A percentile compares a stretch with the other conserved stretches of the same genome.
These are phyloP conservation scores for Coemansia sp. DNA, from an alignment of 192 early-diverging fungal genomes.

Conservation along the genomic window DNA sequence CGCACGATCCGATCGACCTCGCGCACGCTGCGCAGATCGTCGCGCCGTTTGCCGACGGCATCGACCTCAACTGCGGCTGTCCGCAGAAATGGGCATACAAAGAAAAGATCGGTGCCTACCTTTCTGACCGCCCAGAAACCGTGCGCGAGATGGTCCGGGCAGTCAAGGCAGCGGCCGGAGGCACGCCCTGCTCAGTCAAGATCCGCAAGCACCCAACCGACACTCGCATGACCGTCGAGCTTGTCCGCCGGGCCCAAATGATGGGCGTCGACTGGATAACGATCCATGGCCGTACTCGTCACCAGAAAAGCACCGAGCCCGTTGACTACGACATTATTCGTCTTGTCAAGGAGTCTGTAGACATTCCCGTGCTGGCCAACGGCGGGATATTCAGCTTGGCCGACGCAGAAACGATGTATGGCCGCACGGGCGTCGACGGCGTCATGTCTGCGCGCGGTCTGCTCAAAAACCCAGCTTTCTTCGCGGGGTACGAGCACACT, in stretches of 20 bases:
- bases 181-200: conserved; percentile 81
- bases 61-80: conserved; percentile 91
- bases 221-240: conserved; percentile 71
- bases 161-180: conserved; percentile 59
- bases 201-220: conserved; percentile 70
- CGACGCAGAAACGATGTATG: conserved; percentile 76
- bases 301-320: conserved; percentile 76
- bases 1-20: conserved; percentile 71
- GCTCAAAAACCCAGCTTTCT: conserved; percentile 89
- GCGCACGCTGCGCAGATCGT: conserved; percentile 82
- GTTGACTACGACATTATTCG: conserved; percentile 78
- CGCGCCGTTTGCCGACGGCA: conserved; percentile 69
- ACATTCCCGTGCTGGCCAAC: conserved; percentile 84
- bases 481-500: conserved; percentile 75
- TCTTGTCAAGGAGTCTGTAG: conserved; percentile 74
- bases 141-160: conserved; percentile 88
- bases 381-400: conserved; percentile 73
- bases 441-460: conserved; percentile 93
- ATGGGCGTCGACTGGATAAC: conserved; percentile 88
- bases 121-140: conserved; percentile 85
- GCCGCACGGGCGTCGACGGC: conserved; percentile 73
- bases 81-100: conserved; percentile 94
- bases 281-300: conserved; percentile 84
- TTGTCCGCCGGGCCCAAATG: conserved; percentile 76
- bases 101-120: conserved; percentile 79